Percentiles rank a stretch among this genome's conserved stretches.
These are phyloP conservation scores for Polyporus arcularius DNA, from an alignment of 768 basidiomycete species.

Conservation along the genomic window DNA sequence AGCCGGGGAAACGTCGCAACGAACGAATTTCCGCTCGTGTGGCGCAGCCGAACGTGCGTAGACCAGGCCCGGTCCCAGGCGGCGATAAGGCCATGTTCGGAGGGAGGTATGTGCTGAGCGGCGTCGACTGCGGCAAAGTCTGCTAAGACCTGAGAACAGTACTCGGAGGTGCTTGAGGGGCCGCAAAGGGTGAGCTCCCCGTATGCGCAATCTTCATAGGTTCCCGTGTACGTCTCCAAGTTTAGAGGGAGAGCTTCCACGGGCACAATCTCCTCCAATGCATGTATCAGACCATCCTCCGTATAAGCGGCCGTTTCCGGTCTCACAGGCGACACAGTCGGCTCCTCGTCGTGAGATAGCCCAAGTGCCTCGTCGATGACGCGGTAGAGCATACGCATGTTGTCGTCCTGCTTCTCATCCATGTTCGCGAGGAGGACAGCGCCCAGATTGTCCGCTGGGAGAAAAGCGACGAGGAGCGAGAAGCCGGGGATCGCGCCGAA, in stretches of 20 bases:
- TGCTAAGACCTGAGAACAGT: slow-evolving; percentile 26
- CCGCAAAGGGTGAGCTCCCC: slow-evolving; percentile 39
- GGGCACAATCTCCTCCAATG: too few relatives aligned
- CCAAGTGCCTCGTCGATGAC: slow-evolving; percentile 9
- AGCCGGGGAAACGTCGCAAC: slow-evolving; percentile 22
- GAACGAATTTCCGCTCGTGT: slow-evolving; percentile 24
- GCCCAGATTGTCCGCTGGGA: slow-evolving; percentile 39
- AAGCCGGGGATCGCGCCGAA: slow-evolving; percentile 38
- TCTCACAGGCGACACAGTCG: not conserved
- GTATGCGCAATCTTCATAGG: slow-evolving; percentile 39
- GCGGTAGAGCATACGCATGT: slow-evolving; percentile 2
- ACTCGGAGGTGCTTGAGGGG: slow-evolving; percentile 22
- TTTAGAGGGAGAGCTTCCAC: not conserved
- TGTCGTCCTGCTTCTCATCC: slow-evolving; percentile 5
- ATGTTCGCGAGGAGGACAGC: slow-evolving; percentile 28
- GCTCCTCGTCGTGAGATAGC: not conserved
- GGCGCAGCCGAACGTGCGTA: slow-evolving; percentile 29
- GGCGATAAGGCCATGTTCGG: not conserved
- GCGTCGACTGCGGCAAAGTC: slow-evolving; percentile 27
- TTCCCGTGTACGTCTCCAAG: slow-evolving; percentile 35
- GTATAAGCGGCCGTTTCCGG: too few relatives aligned
- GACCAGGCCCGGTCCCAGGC: slow-evolving; percentile 22
- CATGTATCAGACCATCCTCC: too few relatives aligned
- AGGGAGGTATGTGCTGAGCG: not conserved
- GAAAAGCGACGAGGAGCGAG: slow-evolving; percentile 33